These are phyloP conservation scores for Sindora glabra DNA, from an alignment of 306 rosid species.

Conservation along the genomic window DNA sequence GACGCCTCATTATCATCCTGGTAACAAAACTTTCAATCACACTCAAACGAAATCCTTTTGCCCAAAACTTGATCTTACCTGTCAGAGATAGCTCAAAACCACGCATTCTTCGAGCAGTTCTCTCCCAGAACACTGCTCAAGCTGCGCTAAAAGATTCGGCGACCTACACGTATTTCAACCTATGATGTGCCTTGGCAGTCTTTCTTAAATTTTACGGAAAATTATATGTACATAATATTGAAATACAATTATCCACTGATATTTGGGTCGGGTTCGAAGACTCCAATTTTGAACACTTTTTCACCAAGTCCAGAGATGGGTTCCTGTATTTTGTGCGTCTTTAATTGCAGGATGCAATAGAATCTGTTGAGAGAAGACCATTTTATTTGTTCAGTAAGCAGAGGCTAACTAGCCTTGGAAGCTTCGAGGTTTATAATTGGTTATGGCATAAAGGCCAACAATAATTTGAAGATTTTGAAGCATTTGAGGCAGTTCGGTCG, in stretches of 20 bases:
- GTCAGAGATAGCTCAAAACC: slow-evolving; percentile 24
- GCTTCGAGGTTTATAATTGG: slow-evolving; percentile 72
- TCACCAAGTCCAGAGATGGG: slow-evolving; percentile 76
- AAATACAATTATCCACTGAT: too few relatives aligned
- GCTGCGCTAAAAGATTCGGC: slow-evolving; percentile 10
- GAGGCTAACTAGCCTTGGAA: slow-evolving; percentile 77
- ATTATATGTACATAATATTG: too few relatives aligned
- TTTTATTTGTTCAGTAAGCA: slow-evolving; percentile 88
- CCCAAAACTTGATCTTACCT: slow-evolving; percentile 13
- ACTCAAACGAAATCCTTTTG: slow-evolving; percentile 30
- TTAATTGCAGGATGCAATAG: slow-evolving; percentile 81
- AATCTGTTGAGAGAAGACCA: slow-evolving; percentile 75
- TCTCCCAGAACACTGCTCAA: slow-evolving; percentile 48
- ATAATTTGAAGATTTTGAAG: slow-evolving; percentile 79
- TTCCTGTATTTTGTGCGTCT: slow-evolving; percentile 58
- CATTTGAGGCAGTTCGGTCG: slow-evolving; percentile 82
- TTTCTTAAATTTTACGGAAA: too few relatives aligned
- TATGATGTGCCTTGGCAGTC: too few relatives aligned
- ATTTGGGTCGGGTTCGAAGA: too few relatives aligned
- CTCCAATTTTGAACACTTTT: slow-evolving; percentile 58
- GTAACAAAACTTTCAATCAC: slow-evolving; percentile 25
- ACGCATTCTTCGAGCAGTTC: slow-evolving; percentile 41
- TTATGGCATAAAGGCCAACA: slow-evolving; percentile 90
- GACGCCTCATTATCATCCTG: too few relatives aligned
- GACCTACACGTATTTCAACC: too few relatives aligned